Base-by-base conservation (phyloP, 306 rosid species). In the Trifolium pratense region DNA sequence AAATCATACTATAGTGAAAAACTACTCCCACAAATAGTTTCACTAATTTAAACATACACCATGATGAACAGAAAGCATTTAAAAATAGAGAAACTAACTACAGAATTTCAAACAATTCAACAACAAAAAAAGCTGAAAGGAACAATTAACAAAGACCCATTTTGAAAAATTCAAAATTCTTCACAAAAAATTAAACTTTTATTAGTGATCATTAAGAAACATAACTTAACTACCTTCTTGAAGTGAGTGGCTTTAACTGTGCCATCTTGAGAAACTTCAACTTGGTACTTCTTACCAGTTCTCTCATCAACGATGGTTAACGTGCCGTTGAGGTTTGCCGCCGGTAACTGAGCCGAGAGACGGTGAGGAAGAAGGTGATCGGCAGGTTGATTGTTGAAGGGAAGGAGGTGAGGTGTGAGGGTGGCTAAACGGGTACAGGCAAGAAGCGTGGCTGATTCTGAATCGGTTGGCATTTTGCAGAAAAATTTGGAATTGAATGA, bases 301-400 rank as follows among this genome's bases (percentile, higher is more conserved):
- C 98, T 80, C 59, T 89, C 96, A 68, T 93, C 98, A 12, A 93
- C 71, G 52, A 93, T 9, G 68, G 89, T 89, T 82, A 93, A 74
- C 23, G 80, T 67, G 3, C 98, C 96, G 74, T 75, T 76, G 75
- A 89, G 76, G 43, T 77, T 83, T 3, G 73, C 75, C 15, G 90
- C 86, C 0, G 90, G 88, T 6, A 58, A 18, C 64, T 76, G 73
- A 66, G 88, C 81, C 0, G 88, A 86, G 74, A 87, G 87, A 82
- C 79, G 77, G 37, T 68, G 77, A 9, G 83, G 77, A 32, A 79
- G 81, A 49, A 92, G 81, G 71, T 79, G 79, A 71, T 80, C 87
- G 20, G 10, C 15, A 62, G 80, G 39, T 43, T 88, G 86, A 3
- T 43, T 26, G 71, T 56, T 36, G 71, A 76, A 29, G 62, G 91